Percentiles rank a stretch among this genome's conserved stretches.
These are phyloP conservation scores for Jatropha curcas DNA, from an alignment of 345 rosid species.

Conservation along the genomic window DNA sequence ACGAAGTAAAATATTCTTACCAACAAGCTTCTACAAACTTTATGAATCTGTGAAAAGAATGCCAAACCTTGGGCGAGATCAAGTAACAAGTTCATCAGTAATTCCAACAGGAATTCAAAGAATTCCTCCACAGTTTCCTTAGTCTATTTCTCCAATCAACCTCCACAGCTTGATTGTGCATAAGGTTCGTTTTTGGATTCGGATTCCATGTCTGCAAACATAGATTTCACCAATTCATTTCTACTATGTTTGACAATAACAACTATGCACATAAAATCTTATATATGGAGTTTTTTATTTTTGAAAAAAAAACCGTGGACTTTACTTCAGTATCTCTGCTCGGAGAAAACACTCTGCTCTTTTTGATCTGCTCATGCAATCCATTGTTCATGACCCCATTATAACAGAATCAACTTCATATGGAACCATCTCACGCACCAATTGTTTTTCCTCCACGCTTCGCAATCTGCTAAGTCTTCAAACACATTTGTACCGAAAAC, in stretches of 20 bases:
- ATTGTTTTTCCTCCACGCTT: slow-evolving; percentile 84
- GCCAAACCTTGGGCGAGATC: slow-evolving; percentile 75
- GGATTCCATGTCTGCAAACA: slow-evolving; percentile 91
- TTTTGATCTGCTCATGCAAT: slow-evolving; percentile 55
- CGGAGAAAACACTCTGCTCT: slow-evolving; percentile 45
- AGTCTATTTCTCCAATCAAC: slow-evolving; percentile 54
- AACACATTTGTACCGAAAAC: slow-evolving; percentile 76
- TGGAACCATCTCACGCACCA: slow-evolving; percentile 80
- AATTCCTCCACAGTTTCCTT: slow-evolving; percentile 72
- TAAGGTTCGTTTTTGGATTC: slow-evolving; percentile 89
- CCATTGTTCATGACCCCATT: slow-evolving; percentile 59
- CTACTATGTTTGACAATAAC: background rate
- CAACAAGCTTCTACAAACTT: slow-evolving; percentile 79
- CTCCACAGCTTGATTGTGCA: slow-evolving; percentile 71
- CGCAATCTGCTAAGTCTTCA: slow-evolving; percentile 75
- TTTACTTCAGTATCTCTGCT: slow-evolving; percentile 83
- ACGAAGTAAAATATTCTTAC: slow-evolving; percentile 34
- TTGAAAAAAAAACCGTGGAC: background rate
- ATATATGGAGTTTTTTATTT: too few relatives aligned
- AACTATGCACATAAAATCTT: too few relatives aligned
- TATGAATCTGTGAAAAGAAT: slow-evolving; percentile 64
- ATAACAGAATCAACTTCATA: slow-evolving; percentile 77
- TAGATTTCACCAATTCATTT: slow-evolving; percentile 13
- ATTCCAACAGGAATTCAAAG: slow-evolving; percentile 82
- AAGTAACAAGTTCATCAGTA: slow-evolving; percentile 64